These are phyloP conservation scores for Lachancea cidri DNA, from an alignment of 805 yeast genomes.

Conservation along the genomic window DNA sequence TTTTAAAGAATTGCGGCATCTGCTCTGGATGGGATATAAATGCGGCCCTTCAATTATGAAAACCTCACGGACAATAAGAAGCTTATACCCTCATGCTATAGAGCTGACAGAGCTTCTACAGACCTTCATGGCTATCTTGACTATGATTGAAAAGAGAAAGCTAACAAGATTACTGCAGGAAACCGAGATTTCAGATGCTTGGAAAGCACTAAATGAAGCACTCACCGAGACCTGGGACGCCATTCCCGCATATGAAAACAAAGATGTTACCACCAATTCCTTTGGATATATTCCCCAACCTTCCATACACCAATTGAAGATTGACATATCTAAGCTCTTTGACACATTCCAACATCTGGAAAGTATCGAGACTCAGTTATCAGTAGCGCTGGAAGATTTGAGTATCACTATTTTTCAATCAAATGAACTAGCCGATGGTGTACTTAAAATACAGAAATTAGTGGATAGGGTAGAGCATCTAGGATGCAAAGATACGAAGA, in stretches of 20 bases:
- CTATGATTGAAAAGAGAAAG: slow-evolving; percentile 18
- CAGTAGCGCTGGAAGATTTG: not conserved
- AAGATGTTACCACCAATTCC: not conserved
- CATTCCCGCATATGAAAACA: not conserved
- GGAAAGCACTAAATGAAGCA: slow-evolving; percentile 27
- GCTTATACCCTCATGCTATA: slow-evolving; percentile 53
- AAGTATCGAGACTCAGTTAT: not conserved
- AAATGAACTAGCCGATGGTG: not conserved
- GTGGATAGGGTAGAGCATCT: not conserved
- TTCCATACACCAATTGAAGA: not conserved
- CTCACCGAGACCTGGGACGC: slow-evolving; percentile 49
- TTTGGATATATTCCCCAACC: no score
- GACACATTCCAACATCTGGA: not conserved
- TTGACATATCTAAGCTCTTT: not conserved
- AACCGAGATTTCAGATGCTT: slow-evolving; percentile 24
- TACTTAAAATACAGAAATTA: not conserved
- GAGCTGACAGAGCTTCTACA: slow-evolving; percentile 47
- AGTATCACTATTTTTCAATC: not conserved
- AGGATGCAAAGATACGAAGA: not conserved
- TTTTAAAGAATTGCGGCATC: slow-evolving; percentile 49
- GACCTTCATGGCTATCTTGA: slow-evolving; percentile 37
- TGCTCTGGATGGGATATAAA: slow-evolving; percentile 46
- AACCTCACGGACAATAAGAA: slow-evolving; percentile 45
- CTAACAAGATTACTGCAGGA: slow-evolving; percentile 38
- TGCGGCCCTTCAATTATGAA: slow-evolving; percentile 50